Base-by-base conservation (phyloP, 129 eudicot species). In the Erigeron canadensis region DNA sequence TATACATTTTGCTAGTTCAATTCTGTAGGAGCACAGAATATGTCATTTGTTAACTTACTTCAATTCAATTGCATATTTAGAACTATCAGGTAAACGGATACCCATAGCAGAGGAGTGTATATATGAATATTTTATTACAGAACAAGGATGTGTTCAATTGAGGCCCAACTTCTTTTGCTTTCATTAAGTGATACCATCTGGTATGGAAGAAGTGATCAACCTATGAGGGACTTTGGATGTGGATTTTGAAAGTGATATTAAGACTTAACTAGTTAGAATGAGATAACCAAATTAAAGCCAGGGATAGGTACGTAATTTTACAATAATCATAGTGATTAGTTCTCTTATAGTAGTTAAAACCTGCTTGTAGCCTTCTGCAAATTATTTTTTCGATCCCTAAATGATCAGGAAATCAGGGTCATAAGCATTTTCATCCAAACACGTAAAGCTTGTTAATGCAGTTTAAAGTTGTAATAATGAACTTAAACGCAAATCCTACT, bases 1-100 rank as follows among this genome's bases (percentile, higher is more conserved):
- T 28, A 93, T 85, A 78, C 98, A 93, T 88, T 93, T 89, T 7
- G 95, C 96, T 74, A 93, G 95, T 72, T 93, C 98, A 28, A 89
- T 63, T 79, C 98, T 93, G 84, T 37, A 44, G 18, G 17, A 79
- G 64, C 42, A 73, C 41, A 73, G 47, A 22, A 74, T 38, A 18
- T 37, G 34, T 5, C n/a, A 18, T 37, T 34, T 23, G 10, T 41
- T 56, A 59, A 60, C n/a, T 67, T 21, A 8, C n/a, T 41, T 40
- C 2, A 61, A 22, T 63, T 47, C 5, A 48, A 8, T 16, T 53
- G 23, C 54, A 34, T 34, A 22, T 65, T 10, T 6, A 44, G n/a
- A 11, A 54, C n/a, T 6, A 71, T 56, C 56, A 41, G 57, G 42
- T 15, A 51, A 64, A 28, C 55, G 8, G 5, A 28, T 11, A 7